A percentile compares a stretch with the other conserved stretches of the same genome.
Evolutionary conservation across 805 yeast species (phyloP).

Genomic region (Debaryomyces maramus): DNA sequence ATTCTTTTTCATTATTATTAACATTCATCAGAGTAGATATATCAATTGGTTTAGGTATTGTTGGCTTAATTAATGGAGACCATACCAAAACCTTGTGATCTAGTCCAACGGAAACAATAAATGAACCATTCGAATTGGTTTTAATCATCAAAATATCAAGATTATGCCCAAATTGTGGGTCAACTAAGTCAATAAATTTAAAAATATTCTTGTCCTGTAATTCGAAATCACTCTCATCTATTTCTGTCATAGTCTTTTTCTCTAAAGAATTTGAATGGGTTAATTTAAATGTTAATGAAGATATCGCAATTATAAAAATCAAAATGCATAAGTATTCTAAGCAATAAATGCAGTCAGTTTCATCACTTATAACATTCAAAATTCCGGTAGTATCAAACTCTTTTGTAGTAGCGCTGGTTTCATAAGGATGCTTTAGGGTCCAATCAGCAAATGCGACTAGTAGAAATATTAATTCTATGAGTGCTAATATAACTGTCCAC

Average conservation of each 20-base stretch:
- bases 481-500: slow-evolving; percentile 27
- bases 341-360: slow-evolving; percentile 50
- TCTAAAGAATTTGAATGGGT: slow-evolving; percentile 11
- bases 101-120: slow-evolving; percentile 68
- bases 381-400: not conserved
- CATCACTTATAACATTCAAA: slow-evolving; percentile 16
- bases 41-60: slow-evolving; percentile 20
- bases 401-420: not conserved
- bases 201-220: slow-evolving; percentile 22
- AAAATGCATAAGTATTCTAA: slow-evolving; percentile 57
- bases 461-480: slow-evolving; percentile 13
- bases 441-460: slow-evolving; percentile 20
- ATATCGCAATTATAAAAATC: slow-evolving; percentile 49
- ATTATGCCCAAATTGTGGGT: slow-evolving; percentile 43
- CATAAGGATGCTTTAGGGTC: slow-evolving; percentile 10
- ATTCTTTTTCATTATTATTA: slow-evolving; percentile 46
- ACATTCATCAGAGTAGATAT: slow-evolving; percentile 45
- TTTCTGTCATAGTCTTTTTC: slow-evolving; percentile 3
- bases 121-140: slow-evolving; percentile 60
- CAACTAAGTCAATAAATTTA: slow-evolving; percentile 30
- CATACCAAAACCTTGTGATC: slow-evolving; percentile 73
- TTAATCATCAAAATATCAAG: slow-evolving; percentile 62
- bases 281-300: slow-evolving; percentile 18
- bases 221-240: slow-evolving; percentile 10
- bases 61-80: slow-evolving; percentile 55